phyloP scores from a whole-genome alignment of 2,329 filamentous ascomycete genomes.

The Fusarium sp. region DNA sequence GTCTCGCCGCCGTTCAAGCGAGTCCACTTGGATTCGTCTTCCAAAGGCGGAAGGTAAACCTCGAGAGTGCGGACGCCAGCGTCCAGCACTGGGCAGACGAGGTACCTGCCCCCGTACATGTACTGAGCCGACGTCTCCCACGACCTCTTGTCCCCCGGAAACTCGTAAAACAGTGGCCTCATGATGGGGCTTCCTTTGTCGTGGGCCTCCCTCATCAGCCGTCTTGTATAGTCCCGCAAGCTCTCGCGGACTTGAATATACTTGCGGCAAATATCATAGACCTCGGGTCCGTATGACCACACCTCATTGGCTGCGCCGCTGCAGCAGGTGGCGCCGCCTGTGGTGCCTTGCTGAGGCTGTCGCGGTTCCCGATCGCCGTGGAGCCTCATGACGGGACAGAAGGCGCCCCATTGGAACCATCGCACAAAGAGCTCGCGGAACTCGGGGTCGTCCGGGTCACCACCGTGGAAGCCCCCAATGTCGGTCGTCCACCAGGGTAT shows the following conservation, averaged over 20 bases:
- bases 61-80: conserved; percentile 56
- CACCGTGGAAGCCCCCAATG: conserved; percentile 77
- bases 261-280: conserved; percentile 69
- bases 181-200: conserved; percentile 71
- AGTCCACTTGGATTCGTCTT: neutral
- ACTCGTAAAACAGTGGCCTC: conserved; percentile 72
- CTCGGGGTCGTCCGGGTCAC: conserved; percentile 63
- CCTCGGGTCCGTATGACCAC: conserved; percentile 72
- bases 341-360: conserved; percentile 49
- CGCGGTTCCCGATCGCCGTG: conserved; percentile 74
- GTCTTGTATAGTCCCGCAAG: conserved; percentile 68
- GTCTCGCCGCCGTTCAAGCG: neutral
- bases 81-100: conserved; percentile 69
- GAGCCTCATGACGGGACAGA: conserved; percentile 75
- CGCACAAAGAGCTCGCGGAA: conserved; percentile 74
- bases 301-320: conserved; percentile 71
- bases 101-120: conserved; percentile 71
- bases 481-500: conserved; percentile 79
- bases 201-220: conserved; percentile 70
- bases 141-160: conserved; percentile 63
- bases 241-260: conserved; percentile 70
- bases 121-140: conserved; percentile 73
- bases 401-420: conserved; percentile 78
- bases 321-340: conserved; percentile 56
- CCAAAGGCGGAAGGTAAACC: conserved; percentile 64